Evolutionary conservation across 2,329 filamentous ascomycete genomes (phyloP).

Genomic region (Paraphaeosphaeria sporulosa): DNA sequence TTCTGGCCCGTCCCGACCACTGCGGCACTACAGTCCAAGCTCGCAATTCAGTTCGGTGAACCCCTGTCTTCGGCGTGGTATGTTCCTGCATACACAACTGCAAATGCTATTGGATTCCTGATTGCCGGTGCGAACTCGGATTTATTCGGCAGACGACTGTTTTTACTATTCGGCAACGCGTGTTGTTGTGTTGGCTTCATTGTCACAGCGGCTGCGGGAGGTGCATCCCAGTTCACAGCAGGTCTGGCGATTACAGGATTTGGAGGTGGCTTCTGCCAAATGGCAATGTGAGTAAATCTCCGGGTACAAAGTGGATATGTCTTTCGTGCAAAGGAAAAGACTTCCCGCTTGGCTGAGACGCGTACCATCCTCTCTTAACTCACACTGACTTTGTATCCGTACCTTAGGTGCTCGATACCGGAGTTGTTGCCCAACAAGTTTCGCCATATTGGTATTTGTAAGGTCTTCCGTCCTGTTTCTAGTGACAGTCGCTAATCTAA

Average conservation of each 20-base stretch:
- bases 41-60: slow-evolving; percentile 26
- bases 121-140: slow-evolving; percentile 55
- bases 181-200: slow-evolving; percentile 49
- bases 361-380: too few species aligned
- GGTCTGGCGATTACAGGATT: slow-evolving; percentile 55
- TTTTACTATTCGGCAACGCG: slow-evolving; percentile 55
- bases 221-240: slow-evolving; percentile 50
- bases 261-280: slow-evolving; percentile 55
- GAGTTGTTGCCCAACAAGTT: slow-evolving; percentile 60
- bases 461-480: neutral
- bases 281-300: too few species aligned
- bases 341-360: too few species aligned
- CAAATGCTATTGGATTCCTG: slow-evolving; percentile 31
- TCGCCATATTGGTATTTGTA: slow-evolving; percentile 56
- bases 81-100: slow-evolving; percentile 34
- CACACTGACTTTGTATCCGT: too few species aligned
- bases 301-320: too few species aligned
- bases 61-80: slow-evolving; percentile 28
- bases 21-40: slow-evolving; percentile 29
- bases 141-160: slow-evolving; percentile 58
- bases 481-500: neutral
- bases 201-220: slow-evolving; percentile 37
- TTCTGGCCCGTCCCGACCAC: slow-evolving; percentile 42
- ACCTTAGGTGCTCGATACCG: slow-evolving; percentile 56
- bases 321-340: too few species aligned